Base-by-base conservation (phyloP, 2,329 filamentous ascomycete genomes). In the Fusarium udum region DNA sequence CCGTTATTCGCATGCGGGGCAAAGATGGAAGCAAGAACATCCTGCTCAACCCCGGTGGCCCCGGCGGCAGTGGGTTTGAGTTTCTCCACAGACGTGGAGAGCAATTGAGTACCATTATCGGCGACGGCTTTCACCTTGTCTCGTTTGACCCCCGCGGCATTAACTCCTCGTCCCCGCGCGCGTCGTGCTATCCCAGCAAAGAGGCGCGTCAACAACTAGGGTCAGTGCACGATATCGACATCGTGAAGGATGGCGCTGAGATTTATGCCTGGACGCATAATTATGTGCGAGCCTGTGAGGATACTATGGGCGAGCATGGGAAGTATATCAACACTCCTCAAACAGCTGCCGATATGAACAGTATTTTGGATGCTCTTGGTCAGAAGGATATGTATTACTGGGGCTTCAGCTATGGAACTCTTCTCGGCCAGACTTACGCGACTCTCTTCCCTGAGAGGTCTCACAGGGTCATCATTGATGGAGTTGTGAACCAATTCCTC, bases 271-370 rank as follows among this genome's bases (percentile, higher is more conserved):
- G 82, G 82, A 77, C 84, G 3, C 74, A 80, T 26, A 85, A 84
- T 63, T 82, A 79, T 55, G 85, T 80, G 7, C 78, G 76, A 16
- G 82, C 83, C 0, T 87, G 85, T 53, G 67, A 74, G 9, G 85
- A 87, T 16, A 85, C 78, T 4, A 84, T 83, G 80, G 85, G 84
- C 1, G 84, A 85, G 53, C 77, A 86, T 67, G 84, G 82, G 7
- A 71, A 70, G 13, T 86, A 87, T 67, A 78, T 87, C 65, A 86
- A 87, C 63, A 87, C 86, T 1, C 85, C 85, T 0, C 85, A 87
- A 73, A 85, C 84, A 2, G 86, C 85, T 15, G 84, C 85, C 37
- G 86, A 88, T 66, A 87, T 87, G 85, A 86, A 86, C 69, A 83
- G 78, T 18, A 86, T 87, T 34, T 77, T 87, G 3, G 83, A 86